Percentiles rank a stretch among this genome's conserved stretches.
These are phyloP conservation scores for Corinectria fuckeliana DNA, from an alignment of 2,329 filamentous ascomycete genomes.

Conservation along the genomic window DNA sequence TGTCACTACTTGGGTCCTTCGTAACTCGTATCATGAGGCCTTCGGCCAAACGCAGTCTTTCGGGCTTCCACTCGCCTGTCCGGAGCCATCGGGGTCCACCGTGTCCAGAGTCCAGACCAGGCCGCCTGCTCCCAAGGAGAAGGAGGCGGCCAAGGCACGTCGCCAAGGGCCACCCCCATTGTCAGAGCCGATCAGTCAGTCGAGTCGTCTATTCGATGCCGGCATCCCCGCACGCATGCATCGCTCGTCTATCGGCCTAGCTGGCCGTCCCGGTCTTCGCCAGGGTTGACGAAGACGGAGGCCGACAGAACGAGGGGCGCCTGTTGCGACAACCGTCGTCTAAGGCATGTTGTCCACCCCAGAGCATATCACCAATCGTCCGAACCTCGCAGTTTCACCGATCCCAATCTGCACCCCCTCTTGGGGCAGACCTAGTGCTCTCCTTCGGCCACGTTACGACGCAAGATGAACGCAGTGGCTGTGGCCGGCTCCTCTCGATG, in stretches of 20 bases:
- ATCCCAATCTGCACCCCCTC: neutral
- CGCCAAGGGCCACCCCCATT: neutral
- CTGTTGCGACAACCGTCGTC: slow-evolving; percentile 10
- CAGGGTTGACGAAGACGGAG: neutral
- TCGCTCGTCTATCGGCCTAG: slow-evolving; percentile 14
- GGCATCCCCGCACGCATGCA: slow-evolving; percentile 16
- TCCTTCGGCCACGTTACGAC: slow-evolving; percentile 6
- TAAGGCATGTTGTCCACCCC: slow-evolving; percentile 4
- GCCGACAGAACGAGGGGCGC: neutral
- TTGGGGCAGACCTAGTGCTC: neutral
- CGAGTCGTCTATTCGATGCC: slow-evolving; percentile 8
- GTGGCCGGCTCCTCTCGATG: neutral
- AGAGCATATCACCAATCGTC: slow-evolving; percentile 10
- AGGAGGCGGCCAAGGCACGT: neutral
- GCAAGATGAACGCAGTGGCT: slow-evolving; percentile 6
- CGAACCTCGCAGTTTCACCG: slow-evolving; percentile 12
- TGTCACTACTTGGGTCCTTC: neutral
- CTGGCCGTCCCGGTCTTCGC: neutral
- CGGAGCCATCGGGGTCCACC: neutral
- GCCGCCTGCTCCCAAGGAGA: neutral
- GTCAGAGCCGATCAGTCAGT: slow-evolving; percentile 1
- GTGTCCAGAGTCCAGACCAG: neutral
- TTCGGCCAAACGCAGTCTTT: neutral
- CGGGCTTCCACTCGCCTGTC: neutral
- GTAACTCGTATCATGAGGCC: neutral